These are phyloP conservation scores for Claviceps pazoutovae DNA, from an alignment of 2,329 filamentous ascomycete genomes.

Conservation along the genomic window DNA sequence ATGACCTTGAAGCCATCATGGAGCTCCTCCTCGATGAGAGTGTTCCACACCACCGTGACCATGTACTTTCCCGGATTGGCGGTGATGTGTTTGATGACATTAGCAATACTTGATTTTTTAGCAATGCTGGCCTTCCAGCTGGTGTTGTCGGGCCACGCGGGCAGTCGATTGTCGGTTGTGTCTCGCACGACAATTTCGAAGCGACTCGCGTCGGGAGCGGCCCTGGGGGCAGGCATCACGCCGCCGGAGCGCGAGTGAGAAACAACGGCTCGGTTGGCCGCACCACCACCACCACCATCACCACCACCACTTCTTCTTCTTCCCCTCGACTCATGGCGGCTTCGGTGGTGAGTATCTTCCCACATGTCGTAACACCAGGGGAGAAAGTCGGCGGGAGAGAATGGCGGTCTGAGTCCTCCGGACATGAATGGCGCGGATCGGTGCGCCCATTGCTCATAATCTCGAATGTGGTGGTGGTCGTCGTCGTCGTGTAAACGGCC, in stretches of 20 bases:
- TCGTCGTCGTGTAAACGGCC: neutral
- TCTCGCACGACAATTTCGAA: neutral
- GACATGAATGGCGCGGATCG: neutral
- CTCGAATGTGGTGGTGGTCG: neutral
- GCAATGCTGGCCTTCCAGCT: neutral
- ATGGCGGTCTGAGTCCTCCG: neutral
- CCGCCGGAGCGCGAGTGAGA: neutral
- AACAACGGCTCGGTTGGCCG: neutral
- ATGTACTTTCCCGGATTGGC: neutral
- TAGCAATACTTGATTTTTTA: neutral
- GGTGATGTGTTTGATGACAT: neutral
- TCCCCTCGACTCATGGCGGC: neutral
- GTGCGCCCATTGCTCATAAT: neutral
- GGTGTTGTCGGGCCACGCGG: neutral
- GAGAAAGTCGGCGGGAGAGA: neutral
- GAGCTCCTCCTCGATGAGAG: neutral
- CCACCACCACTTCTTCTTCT: neutral
- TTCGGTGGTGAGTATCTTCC: neutral
- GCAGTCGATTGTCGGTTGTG: conserved; percentile 1
- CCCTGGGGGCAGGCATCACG: neutral
- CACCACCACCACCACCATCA: neutral
- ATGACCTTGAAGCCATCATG: neutral
- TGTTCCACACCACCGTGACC: neutral
- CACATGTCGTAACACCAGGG: neutral
- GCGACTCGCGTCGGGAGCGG: neutral